Evolutionary conservation across 2,329 filamentous ascomycete genomes (phyloP), one percentile per base, ranked within the genome.

Genomic region (Lecanosticta acicola): DNA sequence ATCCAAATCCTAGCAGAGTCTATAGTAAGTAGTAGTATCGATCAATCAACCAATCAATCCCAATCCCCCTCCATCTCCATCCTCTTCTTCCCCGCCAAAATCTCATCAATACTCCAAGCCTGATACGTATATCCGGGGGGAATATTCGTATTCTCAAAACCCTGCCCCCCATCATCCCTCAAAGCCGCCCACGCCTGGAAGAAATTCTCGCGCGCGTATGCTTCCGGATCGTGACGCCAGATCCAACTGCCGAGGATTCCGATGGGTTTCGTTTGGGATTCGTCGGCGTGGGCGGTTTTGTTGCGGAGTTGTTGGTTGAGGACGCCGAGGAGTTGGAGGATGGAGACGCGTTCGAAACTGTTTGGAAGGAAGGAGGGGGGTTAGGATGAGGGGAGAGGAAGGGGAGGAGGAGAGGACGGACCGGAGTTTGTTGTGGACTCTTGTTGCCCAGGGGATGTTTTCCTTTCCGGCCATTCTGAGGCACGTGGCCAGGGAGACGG

Each of bases 401-500:
- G n/a, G n/a, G n/a, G n/a, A n/a, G n/a, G n/a, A n/a, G n/a, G n/a
- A n/a, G n/a, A n/a, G n/a, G n/a, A n/a, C n/a, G n/a, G n/a, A n/a
- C 24, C 54, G 46, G 1, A 66, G 44, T 21, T 62, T 56, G 32
- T 64, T 65, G 46, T 66, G 66, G 9, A 65, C 64, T 10, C 46
- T 37, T 10, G 46, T 48, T 2, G 50, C 52, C 13, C 46, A 32
- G 1, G 66, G 60, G 17, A 72, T 56, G 18, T 66, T 64, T 2
- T 62, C 62, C 43, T 68, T 69, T 62, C 1, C 74, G 32, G 17
- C 21, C n/a, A 73, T 60, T 43, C 72, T 66, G 13, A 75, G 57
- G 49, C 70, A 73, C 1, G 69, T 64, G 7, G 70, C 70, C 45
- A 75, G 57, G 13, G 68, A 66, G 26, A 73, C 63, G 26, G 70